phyloP scores from a whole-genome alignment of 805 yeast species.

The Metschnikowia chrysomelidarum region DNA sequence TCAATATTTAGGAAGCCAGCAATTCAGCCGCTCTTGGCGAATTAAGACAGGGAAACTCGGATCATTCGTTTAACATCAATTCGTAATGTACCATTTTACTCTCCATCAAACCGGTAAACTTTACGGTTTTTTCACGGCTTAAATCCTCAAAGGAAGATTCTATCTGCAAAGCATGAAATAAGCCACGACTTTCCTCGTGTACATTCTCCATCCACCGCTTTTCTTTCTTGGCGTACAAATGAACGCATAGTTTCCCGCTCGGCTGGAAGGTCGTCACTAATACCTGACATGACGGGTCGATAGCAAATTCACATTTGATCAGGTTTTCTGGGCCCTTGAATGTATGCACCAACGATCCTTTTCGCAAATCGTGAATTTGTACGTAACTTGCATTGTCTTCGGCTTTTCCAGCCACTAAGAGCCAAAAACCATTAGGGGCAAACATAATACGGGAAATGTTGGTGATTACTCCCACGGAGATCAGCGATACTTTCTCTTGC shows the following conservation, averaged over 20 bases:
- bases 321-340: slow-evolving; percentile 12
- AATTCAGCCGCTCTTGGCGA: too few relatives aligned
- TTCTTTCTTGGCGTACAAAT: slow-evolving; percentile 39
- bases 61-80: background rate
- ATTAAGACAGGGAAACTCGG: too few relatives aligned
- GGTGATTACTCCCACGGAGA: slow-evolving; percentile 5
- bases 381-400: slow-evolving; percentile 31
- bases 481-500: slow-evolving; percentile 31
- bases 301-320: slow-evolving; percentile 25
- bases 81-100: slow-evolving; percentile 5
- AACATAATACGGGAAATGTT: slow-evolving; percentile 42
- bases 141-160: slow-evolving; percentile 9
- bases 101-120: slow-evolving; percentile 10
- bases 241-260: slow-evolving; percentile 24
- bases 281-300: slow-evolving; percentile 38
- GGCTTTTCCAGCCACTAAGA: slow-evolving; percentile 33
- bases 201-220: slow-evolving; percentile 31
- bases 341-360: slow-evolving; percentile 27
- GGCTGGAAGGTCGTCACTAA: slow-evolving; percentile 22
- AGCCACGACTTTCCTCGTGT: slow-evolving; percentile 5
- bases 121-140: slow-evolving; percentile 7
- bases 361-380: slow-evolving; percentile 51
- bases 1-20: too few relatives aligned
- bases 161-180: slow-evolving; percentile 5
- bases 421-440: slow-evolving; percentile 66